A percentile compares a stretch with the other conserved stretches of the same genome.
phyloP scores from a whole-genome alignment of 1,284 basidiomycete genomes.

The Ganoderma meredithae region DNA sequence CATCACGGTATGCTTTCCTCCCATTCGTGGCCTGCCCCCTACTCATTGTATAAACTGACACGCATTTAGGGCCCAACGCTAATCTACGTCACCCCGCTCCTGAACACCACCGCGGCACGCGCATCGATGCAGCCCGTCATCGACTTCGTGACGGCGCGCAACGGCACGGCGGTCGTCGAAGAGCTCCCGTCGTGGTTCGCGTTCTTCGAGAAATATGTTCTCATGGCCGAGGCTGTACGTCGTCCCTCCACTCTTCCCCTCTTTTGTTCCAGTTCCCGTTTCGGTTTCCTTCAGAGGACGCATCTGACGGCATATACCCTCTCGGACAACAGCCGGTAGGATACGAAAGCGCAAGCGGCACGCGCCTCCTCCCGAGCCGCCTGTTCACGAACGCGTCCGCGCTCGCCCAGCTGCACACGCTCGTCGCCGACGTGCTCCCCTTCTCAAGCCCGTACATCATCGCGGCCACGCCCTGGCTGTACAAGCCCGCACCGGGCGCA shows the following conservation, averaged over 20 bases:
- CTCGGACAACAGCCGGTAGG: conserved; percentile 38
- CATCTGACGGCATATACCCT: conserved; percentile 4
- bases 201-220: conserved; percentile 44
- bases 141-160: conserved; percentile 41
- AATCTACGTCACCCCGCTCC: conserved; percentile 27
- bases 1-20: conserved; percentile 40
- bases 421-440: conserved; percentile 38
- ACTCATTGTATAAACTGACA: neutral
- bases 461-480: conserved; percentile 49
- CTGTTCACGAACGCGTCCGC: conserved; percentile 40
- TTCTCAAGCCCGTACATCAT: conserved; percentile 42
- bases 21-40: neutral
- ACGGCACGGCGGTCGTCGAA: conserved; percentile 43
- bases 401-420: conserved; percentile 35
- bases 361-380: conserved; percentile 41
- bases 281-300: neutral
- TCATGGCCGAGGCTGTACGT: conserved; percentile 38
- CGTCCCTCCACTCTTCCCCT: neutral
- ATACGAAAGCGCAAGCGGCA: conserved; percentile 38
- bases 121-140: conserved; percentile 41
- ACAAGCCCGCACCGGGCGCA: conserved; percentile 45
- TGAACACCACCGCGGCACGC: conserved; percentile 19
- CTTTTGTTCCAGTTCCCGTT: too few species aligned
- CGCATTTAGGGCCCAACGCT: conserved; percentile 23
- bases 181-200: conserved; percentile 42